These are phyloP conservation scores for Pseudocercospora eumusae DNA, from an alignment of 2,329 filamentous ascomycete genomes.

Conservation along the genomic window DNA sequence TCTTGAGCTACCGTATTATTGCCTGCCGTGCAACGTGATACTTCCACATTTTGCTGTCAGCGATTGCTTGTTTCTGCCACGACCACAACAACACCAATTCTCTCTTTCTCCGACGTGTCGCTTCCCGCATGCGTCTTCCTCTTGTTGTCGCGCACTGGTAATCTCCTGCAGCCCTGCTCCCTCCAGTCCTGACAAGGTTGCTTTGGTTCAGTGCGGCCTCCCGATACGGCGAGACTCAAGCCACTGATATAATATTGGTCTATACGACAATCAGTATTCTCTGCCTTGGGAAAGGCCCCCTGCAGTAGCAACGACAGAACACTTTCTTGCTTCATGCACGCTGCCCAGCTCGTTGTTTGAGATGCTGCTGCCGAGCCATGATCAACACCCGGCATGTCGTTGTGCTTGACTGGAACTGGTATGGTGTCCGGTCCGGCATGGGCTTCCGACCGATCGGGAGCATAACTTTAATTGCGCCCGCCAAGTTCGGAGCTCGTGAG, in stretches of 20 bases:
- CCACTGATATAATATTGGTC: not conserved
- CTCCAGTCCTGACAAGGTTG: too few relatives aligned
- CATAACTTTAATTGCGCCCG: not conserved
- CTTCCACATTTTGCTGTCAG: conserved; percentile 12
- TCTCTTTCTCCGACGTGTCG: conserved; percentile 1
- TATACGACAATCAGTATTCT: not conserved
- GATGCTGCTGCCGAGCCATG: not conserved
- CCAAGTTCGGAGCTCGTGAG: not conserved
- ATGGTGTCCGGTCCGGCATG: not conserved
- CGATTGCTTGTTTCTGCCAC: not conserved
- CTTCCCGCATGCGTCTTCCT: conserved; percentile 1
- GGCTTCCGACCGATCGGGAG: not conserved
- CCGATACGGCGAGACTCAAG: not conserved
- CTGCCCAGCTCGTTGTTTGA: conserved; percentile 3
- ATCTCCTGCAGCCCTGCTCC: not conserved
- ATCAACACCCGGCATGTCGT: not conserved
- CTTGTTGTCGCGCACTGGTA: not conserved
- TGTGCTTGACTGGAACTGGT: not conserved
- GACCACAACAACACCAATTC: not conserved
- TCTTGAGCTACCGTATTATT: conserved; percentile 14
- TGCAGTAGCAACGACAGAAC: not conserved
- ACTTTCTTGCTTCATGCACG: not conserved
- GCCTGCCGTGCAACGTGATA: conserved; percentile 17
- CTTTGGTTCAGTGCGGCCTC: too few relatives aligned
- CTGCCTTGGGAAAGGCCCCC: not conserved